Evolutionary conservation across 805 yeast species (phyloP), one percentile per base, ranked within the genome.

Genomic region (Nakazawaea siamensis): DNA sequence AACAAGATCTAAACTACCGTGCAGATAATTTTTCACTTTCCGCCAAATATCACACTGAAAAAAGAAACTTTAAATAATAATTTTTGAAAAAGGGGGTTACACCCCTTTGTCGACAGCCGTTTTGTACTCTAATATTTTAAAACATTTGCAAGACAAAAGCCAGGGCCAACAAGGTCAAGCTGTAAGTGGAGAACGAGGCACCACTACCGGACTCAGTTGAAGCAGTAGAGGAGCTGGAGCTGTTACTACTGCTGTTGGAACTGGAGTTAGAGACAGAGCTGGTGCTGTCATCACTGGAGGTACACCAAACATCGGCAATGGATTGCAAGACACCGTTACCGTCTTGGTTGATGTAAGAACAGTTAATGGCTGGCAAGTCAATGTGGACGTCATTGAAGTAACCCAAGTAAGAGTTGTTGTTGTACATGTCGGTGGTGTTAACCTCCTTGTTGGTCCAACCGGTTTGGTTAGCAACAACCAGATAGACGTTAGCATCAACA

Each of bases 401-500:
- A 29, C 62, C 63, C 15, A 34, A 34, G 41, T 55, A 54, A 18
- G 61, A 53, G 21, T 42, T 47, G 40, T 59, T 59, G 54, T 58
- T 57, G 32, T 44, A 49, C 35, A 48, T 43, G 45, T 47, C 44
- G 20, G 57, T 52, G 39, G 63, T 57, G 43, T 57, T 60, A 33
- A 58, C 59, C 0, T 43, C 52, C 20, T 37, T 32, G 46, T 58
- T 58, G 19, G 49, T 41, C 31, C 57, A 44, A 35, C 49, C 51
- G 11, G 58, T 43, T 42, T 51, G 50, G 43, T 56, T 43, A 39
- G 73, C 70, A 40, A 68, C 59, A 18, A 58, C 16, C 33, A 53
- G 39, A 52, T 68, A 68, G 18, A 70, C 69, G 45, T 70, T 70
- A 32, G 76, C 73, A 35, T 55, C 60, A 43, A 63, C 62, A 51